These are phyloP conservation scores for Histomonas meleagridis DNA, from an alignment of 208 protist genomes.

Conservation along the genomic window DNA sequence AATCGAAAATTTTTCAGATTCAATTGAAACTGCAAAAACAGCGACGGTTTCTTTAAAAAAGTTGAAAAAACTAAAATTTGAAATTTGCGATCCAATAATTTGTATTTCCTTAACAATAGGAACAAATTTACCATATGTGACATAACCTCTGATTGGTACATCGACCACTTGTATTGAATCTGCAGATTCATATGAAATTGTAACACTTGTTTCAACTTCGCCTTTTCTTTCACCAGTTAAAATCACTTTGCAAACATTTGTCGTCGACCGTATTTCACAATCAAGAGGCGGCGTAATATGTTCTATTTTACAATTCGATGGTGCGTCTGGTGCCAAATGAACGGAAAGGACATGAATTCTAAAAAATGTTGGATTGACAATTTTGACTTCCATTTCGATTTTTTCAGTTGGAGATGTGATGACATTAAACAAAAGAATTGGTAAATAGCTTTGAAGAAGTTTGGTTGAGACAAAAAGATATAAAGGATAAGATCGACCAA, in stretches of 20 bases:
- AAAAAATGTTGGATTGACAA: background rate
- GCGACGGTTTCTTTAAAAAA: background rate
- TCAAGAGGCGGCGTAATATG: background rate
- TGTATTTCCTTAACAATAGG: background rate
- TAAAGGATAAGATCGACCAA: background rate
- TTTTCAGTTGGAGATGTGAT: background rate
- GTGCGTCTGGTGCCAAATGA: background rate
- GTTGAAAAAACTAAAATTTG: background rate
- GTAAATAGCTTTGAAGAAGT: background rate
- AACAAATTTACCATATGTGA: background rate
- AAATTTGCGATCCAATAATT: background rate
- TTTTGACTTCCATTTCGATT: background rate
- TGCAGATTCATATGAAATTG: background rate
- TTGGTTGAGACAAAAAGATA: background rate
- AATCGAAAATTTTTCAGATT: background rate
- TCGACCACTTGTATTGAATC: background rate
- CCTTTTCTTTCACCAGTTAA: background rate
- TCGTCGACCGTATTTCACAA: background rate
- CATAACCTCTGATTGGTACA: background rate
- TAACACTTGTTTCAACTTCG: background rate
- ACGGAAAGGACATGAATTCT: background rate
- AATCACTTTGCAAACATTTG: background rate
- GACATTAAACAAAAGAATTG: background rate
- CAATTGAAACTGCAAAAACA: background rate
- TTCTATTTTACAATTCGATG: background rate